Percentiles rank a stretch among this genome's conserved stretches.
phyloP scores from a whole-genome alignment of 2,329 filamentous ascomycete species.

The Metarhizium brunneum region DNA sequence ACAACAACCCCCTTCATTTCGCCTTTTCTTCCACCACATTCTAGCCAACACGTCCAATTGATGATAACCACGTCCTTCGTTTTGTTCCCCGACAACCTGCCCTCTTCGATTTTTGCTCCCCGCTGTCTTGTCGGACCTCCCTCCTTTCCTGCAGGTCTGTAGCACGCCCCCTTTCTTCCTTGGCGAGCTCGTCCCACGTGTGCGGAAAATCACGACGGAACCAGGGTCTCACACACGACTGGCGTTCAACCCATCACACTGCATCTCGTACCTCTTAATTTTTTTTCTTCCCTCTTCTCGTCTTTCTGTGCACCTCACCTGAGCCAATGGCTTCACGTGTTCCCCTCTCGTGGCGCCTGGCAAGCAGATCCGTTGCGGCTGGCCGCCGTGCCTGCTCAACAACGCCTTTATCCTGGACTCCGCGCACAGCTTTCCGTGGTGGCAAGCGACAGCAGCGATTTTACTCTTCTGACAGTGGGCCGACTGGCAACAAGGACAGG shows the following conservation, averaged over 20 bases:
- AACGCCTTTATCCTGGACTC: constrained; percentile 2
- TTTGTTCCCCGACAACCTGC: too few relatives aligned
- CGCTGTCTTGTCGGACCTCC: too few relatives aligned
- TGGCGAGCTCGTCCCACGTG: neutral
- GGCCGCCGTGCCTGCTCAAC: constrained; percentile 8
- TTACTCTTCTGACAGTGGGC: constrained; percentile 29
- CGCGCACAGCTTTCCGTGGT: constrained; percentile 15
- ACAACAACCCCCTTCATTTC: too few relatives aligned
- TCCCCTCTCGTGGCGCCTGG: constrained; percentile 16
- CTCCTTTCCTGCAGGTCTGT: too few relatives aligned
- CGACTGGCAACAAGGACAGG: constrained; percentile 21
- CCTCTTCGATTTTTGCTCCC: too few relatives aligned
- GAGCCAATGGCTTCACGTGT: constrained; percentile 23
- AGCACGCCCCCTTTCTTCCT: neutral
- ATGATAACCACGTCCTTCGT: too few relatives aligned
- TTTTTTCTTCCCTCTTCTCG: neutral
- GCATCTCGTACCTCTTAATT: too few relatives aligned
- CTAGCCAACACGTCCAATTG: too few relatives aligned
- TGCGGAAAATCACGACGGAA: neutral
- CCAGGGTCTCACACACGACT: neutral
- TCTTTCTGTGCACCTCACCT: neutral
- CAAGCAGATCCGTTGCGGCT: constrained; percentile 7
- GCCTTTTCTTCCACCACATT: too few relatives aligned
- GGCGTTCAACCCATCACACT: too few relatives aligned
- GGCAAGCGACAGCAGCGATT: constrained; percentile 1